Conservation (phyloP, 2,329 filamentous ascomycete genomes). For the Atkinsonella hypoxylon region DNA sequence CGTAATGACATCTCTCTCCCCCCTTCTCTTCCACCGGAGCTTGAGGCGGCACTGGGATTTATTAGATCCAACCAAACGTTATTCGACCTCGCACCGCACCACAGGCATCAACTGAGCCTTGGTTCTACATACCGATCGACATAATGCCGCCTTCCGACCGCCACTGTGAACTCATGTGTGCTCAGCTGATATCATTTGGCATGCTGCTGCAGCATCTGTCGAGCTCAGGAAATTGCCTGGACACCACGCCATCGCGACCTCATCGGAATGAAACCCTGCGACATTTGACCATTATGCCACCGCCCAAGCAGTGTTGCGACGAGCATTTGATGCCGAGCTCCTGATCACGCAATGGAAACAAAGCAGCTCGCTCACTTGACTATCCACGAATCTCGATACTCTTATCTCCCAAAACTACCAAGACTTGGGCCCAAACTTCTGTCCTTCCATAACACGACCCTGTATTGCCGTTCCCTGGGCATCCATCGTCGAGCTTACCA, state of each 20-base stretch:
- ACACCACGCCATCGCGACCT: not conserved
- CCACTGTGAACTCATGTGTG: conserved; percentile 21
- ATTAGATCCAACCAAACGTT: not conserved
- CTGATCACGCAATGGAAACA: not conserved
- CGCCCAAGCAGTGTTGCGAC: not conserved
- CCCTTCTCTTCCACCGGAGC: too few relatives aligned
- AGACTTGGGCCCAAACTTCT: conserved; percentile 47
- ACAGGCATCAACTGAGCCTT: not conserved
- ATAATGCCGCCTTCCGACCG: conserved; percentile 1
- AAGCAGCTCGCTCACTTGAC: not conserved
- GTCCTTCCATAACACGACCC: conserved; percentile 35
- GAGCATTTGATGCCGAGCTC: not conserved
- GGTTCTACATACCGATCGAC: not conserved
- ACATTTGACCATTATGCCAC: not conserved
- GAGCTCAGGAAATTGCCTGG: conserved; percentile 14
- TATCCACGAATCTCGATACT: not conserved
- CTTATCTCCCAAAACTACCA: conserved; percentile 27
- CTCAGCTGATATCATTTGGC: conserved; percentile 24
- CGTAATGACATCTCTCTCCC: too few relatives aligned
- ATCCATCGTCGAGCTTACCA: conserved; percentile 50
- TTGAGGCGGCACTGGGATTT: too few relatives aligned
- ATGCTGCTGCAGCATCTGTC: conserved; percentile 23
- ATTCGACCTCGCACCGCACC: not conserved
- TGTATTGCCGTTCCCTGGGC: conserved; percentile 46
- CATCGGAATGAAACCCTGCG: not conserved